These are phyloP conservation scores for Arachis monticola DNA, from an alignment of 331 rosid species.

Conservation along the genomic window DNA sequence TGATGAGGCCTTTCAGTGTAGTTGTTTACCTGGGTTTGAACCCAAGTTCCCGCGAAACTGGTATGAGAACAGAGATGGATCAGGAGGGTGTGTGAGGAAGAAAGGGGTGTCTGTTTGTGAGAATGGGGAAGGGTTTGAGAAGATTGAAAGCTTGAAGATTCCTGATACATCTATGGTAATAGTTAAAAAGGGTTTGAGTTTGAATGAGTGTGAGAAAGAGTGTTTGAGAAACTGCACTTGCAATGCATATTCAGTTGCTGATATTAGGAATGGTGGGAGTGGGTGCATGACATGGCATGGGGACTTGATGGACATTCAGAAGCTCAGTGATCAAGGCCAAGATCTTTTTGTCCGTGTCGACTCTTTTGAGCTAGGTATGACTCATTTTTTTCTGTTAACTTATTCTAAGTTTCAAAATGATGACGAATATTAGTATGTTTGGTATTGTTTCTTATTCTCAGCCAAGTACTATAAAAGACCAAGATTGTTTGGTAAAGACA, in stretches of 20 bases:
- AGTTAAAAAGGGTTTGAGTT: conserved; percentile 19
- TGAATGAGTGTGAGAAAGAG: conserved; percentile 45
- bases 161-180: conserved; percentile 50
- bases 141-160: conserved; percentile 42
- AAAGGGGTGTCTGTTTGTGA: conserved; percentile 22
- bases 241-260: conserved; percentile 48
- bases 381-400: not conserved
- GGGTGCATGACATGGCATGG: conserved; percentile 68
- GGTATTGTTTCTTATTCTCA: conserved; percentile 25
- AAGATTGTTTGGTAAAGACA: conserved; percentile 10
- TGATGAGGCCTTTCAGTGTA: conserved; percentile 39
- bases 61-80: conserved; percentile 42
- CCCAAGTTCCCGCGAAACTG: conserved; percentile 50
- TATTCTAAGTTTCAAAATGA: no score
- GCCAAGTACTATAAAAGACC: conserved; percentile 38
- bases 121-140: conserved; percentile 57
- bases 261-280: conserved; percentile 44
- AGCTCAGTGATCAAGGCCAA: conserved; percentile 44
- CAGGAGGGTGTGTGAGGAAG: conserved; percentile 57
- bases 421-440: not conserved
- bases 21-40: conserved; percentile 67
- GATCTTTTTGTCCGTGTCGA: conserved; percentile 59
- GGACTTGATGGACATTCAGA: conserved; percentile 44
- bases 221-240: conserved; percentile 65
- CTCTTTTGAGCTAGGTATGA: conserved; percentile 46